Evolutionary conservation across 2,329 filamentous ascomycete species (phyloP).

Genomic region (Diplodia intermedia): DNA sequence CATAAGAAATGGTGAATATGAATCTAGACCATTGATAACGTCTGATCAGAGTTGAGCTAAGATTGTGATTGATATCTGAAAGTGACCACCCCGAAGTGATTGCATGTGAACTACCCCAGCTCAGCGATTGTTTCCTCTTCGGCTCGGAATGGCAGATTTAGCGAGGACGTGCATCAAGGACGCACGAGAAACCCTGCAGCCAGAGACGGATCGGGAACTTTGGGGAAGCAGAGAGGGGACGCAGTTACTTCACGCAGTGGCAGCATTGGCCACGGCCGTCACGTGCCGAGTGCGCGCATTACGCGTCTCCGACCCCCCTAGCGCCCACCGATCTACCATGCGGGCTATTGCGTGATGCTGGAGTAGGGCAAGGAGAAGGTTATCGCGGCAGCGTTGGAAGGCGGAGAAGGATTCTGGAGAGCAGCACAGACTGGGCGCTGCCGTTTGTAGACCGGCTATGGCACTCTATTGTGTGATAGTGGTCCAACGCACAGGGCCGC

Average conservation of each 20-base stretch:
- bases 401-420: conserved; percentile 26
- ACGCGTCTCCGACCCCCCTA: not conserved
- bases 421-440: conserved; percentile 13
- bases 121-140: not conserved
- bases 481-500: not conserved
- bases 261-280: not conserved
- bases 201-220: not conserved
- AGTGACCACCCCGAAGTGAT: no score
- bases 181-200: not conserved
- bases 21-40: no score
- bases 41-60: no score
- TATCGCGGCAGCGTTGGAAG: not conserved
- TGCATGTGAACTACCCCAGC: not conserved
- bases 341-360: conserved; percentile 15
- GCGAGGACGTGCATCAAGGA: not conserved
- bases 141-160: not conserved
- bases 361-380: conserved; percentile 7
- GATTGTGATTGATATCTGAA: no score
- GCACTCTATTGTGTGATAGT: not conserved
- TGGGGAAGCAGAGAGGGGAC: not conserved
- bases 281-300: not conserved
- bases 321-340: not conserved
- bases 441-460: not conserved
- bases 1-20: no score
- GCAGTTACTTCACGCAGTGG: not conserved